Evolutionary conservation across 2,329 filamentous ascomycete species (phyloP), one percentile per base, ranked within the genome.

Genomic region (Colletotrichum musae): DNA sequence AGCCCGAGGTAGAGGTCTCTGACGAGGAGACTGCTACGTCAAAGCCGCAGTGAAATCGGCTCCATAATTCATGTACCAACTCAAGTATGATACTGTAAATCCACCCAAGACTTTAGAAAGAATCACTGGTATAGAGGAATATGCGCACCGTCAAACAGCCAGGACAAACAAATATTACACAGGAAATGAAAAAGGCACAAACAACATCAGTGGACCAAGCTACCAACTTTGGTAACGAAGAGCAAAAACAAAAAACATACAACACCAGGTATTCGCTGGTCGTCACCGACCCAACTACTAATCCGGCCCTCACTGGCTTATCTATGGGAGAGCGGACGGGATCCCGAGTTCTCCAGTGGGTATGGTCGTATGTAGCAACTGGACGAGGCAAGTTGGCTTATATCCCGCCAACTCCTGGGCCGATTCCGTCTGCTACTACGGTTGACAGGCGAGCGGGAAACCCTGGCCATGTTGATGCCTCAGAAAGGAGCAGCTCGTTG

Each of bases 251-350:
- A 58, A 59, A 58, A 32, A 59, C 57, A 59, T 59, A 59, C 57
- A 50, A 50, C 57, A 50, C 57, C 57, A 47, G 57, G 57, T 32
- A 50, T 59, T 50, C 57, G 57, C 57, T 47, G 43, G 57, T 66
- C 56, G 48, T 60, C 48, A 60, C 56, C 63, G 63, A 65, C 56
- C 63, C 56, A 59, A 65, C 63, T 65, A 65, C 63, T 54, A 54
- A 36, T 65, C 63, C 57, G 47, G 63, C 63, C 56, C 63, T 61
- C 64, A 56, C 24, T 57, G 58, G 57, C 50, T 67, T 67, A 62
- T 67, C 64, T 62, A 67, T 62, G 64, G 64, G 64, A 67, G 64
- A 67, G 64, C 64, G 64, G 64, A 67, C 64, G 64, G 64, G 64
- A 67, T 67, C 64, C 58, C 64, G 64, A 66, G 63, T 66, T 66